phyloP scores from a whole-genome alignment of 495 filamentous ascomycete species.

The Hypoxylon cercidicola region DNA sequence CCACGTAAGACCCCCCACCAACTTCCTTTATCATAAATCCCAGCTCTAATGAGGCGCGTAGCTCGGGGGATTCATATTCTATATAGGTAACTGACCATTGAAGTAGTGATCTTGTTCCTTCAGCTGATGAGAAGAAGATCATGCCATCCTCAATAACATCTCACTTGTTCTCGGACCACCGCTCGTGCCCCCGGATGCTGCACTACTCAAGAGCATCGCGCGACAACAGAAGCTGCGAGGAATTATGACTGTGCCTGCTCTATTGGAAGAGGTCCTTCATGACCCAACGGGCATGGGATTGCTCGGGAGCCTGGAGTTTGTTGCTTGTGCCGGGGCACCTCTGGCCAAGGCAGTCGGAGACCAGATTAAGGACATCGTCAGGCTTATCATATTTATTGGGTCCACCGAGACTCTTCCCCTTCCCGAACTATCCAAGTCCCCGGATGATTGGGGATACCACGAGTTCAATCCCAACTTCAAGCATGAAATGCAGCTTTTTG shows the following conservation, averaged over 20 bases:
- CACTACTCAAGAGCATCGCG: conserved; percentile 32
- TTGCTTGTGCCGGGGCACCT: conserved; percentile 44
- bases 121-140: neutral
- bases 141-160: conserved; percentile 31
- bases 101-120: neutral
- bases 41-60: neutral
- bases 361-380: conserved; percentile 8
- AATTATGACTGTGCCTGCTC: conserved; percentile 32
- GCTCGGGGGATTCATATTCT: neutral
- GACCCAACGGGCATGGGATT: conserved; percentile 14
- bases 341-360: conserved; percentile 21
- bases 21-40: neutral
- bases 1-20: neutral
- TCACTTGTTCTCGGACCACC: conserved; percentile 41
- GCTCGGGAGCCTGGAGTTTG: conserved; percentile 32
- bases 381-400: conserved; percentile 28
- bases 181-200: conserved; percentile 29
- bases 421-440: conserved; percentile 7
- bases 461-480: conserved; percentile 27
- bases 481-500: conserved; percentile 38
- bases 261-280: conserved; percentile 39
- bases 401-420: conserved; percentile 24
- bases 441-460: conserved; percentile 28
- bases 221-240: conserved; percentile 33
- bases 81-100: neutral